Conservation (phyloP, 345 rosid species). For the Aegle marmelos region DNA sequence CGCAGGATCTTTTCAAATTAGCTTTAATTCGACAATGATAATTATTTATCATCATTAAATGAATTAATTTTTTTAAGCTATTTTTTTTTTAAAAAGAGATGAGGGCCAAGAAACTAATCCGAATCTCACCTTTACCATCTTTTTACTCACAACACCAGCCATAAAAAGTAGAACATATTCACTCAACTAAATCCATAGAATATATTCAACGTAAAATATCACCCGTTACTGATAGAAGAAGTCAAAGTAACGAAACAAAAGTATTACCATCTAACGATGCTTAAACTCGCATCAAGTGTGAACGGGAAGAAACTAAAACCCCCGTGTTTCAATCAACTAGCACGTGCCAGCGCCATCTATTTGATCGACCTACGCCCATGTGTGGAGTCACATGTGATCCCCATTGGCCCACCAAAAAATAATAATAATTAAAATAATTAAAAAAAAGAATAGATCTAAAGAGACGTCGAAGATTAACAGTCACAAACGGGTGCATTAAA, state of each 20-base stretch:
- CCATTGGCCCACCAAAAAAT: not conserved
- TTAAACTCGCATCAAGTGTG: not conserved
- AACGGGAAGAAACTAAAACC: not conserved
- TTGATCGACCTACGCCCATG: not conserved
- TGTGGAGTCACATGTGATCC: not conserved
- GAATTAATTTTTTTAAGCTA: too few relatives aligned
- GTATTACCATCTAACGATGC: not conserved
- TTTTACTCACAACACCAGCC: not conserved
- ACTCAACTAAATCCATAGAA: not conserved
- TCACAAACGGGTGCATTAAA: not conserved
- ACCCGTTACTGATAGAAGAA: not conserved
- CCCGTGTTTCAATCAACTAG: not conserved
- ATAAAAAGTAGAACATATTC: not conserved
- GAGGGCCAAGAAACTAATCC: not conserved
- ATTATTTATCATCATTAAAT: too few relatives aligned
- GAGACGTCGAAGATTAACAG: not conserved
- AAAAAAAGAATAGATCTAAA: not conserved
- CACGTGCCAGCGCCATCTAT: not conserved
- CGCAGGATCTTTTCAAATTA: too few relatives aligned
- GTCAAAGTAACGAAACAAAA: not conserved
- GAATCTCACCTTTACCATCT: not conserved
- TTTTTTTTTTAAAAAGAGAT: too few relatives aligned
- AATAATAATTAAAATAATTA: not conserved
- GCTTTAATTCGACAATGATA: too few relatives aligned
- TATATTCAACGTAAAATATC: slow-evolving; percentile 4